Base-by-base conservation (phyloP, 1,284 basidiomycete genomes). In the Microbotryum silenes-acaulis region DNA sequence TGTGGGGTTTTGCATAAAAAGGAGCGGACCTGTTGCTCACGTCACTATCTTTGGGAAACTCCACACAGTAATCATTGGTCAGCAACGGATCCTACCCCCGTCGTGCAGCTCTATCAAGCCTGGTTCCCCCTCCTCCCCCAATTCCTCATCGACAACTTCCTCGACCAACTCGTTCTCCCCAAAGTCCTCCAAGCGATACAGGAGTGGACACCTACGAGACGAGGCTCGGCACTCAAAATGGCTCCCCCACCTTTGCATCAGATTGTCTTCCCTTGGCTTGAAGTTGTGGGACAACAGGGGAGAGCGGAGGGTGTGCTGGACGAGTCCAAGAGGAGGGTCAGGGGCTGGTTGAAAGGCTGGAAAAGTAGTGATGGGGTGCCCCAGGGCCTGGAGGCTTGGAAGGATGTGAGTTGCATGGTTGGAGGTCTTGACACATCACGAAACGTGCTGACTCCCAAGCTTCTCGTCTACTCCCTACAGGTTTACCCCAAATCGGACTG, bases 211-310 rank as follows among this genome's bases (percentile, higher is more conserved):
- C 78, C 84, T 5, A 60, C 64, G 14, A 82, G 82, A 69, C 77
- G 77, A 33, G 81, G 80, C 56, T 77, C 77, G 3, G 79, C 81
- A 0, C 16, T 4, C 14, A 42, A 16, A 42, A 18, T 16, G 4
- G 10, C 37, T 42, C 2, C 3, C 37, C 65, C 71, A 7, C 78
- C 88, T 1, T 76, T 98, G 55, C 87, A 89, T 58, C 80, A 82
- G 1, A 81, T 98, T 45, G 83, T 99, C 0, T 96, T 98, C 75
- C 96, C 96, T 4, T 99, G 96, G 96, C 77, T 99, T 52, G 89
- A 91, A 1, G 81, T 91, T 69, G 80, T 97, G 6, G 91, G 88
- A 1, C 76, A 88, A 23, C 79, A 90, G n/a, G 37, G 37, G 37
- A 65, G 75, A 51, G 77, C 90, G 65, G 87, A 91, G 60, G 84